Conservation (phyloP, 1,284 basidiomycete species). For the Anthracocystis setariae region DNA sequence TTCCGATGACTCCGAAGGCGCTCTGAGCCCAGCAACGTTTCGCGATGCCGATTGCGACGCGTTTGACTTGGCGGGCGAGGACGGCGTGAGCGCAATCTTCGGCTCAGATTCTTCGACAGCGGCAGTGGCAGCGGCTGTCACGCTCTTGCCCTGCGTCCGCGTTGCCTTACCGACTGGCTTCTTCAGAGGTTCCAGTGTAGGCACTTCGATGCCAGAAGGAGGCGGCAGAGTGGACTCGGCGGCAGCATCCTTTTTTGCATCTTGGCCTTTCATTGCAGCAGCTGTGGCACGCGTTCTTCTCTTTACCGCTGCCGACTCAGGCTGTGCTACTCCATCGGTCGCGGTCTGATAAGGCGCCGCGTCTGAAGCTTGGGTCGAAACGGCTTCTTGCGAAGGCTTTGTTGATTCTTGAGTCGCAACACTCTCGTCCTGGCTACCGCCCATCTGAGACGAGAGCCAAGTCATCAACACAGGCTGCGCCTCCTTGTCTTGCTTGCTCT, state of each 20-base stretch:
- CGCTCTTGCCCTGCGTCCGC: slow-evolving; percentile 14
- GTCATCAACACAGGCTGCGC: slow-evolving; percentile 1
- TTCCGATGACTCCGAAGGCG: slow-evolving; percentile 37
- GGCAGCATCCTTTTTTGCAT: slow-evolving; percentile 9
- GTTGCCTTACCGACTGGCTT: slow-evolving; percentile 9
- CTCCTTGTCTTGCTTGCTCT: slow-evolving; percentile 35
- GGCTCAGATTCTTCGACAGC: slow-evolving; percentile 10
- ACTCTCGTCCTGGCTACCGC: slow-evolving; percentile 4
- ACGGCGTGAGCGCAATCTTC: slow-evolving; percentile 20
- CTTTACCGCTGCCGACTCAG: background rate
- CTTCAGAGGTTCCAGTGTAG: slow-evolving; percentile 4
- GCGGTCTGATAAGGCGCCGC: background rate
- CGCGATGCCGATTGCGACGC: slow-evolving; percentile 5
- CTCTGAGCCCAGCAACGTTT: slow-evolving; percentile 11
- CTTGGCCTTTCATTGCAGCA: slow-evolving; percentile 5
- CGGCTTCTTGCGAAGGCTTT: slow-evolving; percentile 6
- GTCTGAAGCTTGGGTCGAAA: background rate
- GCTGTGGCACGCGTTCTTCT: slow-evolving; percentile 9
- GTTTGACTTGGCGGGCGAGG: slow-evolving; percentile 16
- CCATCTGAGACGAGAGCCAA: slow-evolving; percentile 25
- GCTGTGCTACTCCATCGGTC: background rate
- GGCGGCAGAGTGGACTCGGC: slow-evolving; percentile 16
- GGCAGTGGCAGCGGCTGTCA: slow-evolving; percentile 1
- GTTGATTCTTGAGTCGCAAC: slow-evolving; percentile 8
- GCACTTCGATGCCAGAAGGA: slow-evolving; percentile 26